Evolutionary conservation across 108 stramenopile genomes (phyloP), one percentile per base, ranked within the genome.

Genomic region (Pseudonitzschia delicatissima): DNA sequence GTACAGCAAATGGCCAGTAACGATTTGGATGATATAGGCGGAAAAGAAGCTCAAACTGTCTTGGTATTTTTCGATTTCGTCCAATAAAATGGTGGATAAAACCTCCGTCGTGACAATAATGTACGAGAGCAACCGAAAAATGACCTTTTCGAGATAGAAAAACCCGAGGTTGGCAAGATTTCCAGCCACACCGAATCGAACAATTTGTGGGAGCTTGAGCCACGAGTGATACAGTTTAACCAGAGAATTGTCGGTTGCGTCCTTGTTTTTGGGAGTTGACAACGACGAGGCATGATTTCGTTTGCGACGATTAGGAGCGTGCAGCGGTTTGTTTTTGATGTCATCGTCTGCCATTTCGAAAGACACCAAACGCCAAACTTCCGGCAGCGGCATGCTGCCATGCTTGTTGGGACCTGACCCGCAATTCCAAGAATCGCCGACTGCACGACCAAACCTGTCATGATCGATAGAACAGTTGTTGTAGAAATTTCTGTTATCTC

Each of bases 121-220:
- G 0, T 31, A 42, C 17, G 57, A 52, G 15, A 71, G 58, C 17
- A 34, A 31, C 12, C 8, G 3, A 29, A 47, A 59, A 17, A 78
- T 13, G 20, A 64, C 20, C 17, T 68, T 62, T 62, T 79, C 78
- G 26, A 69, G 35, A 15, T 60, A 52, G 37, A 59, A 73, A 32
- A 79, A 79, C 17, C 57, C 37, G 18, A 79, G 62, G 60, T 73
- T 68, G 3, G 68, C 78, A 15, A 73, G n/a, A 29, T 69, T 73
- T 13, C 78, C 78, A 45, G 73, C 73, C 53, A 79, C 60, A 57
- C 66, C 69, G 64, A 74, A 79, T n/a, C 78, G 78, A 60, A 68
- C 9, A 1, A 66, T 39, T 21, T 62, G 39, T 18, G 73, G 61
- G 11, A 76, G 21, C 8, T 28, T 63, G 39, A 73, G 66, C 68